Conservation (phyloP, 371 early-diverging fungal genomes). For the Pancytospora epiphaga region DNA sequence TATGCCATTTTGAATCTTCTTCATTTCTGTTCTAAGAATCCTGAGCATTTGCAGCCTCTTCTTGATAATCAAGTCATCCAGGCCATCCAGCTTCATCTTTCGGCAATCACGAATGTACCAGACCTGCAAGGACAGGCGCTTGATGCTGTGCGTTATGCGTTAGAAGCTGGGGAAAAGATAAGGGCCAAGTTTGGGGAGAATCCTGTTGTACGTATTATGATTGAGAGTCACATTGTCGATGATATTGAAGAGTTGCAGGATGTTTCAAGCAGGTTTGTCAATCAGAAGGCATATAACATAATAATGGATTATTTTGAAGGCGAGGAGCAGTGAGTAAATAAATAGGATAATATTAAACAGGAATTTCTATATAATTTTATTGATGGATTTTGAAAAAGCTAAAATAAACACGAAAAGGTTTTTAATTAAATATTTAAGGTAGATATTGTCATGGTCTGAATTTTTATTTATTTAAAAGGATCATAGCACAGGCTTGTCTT, state of each 20-base stretch:
- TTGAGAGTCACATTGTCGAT: constrained; percentile 38
- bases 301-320: constrained; percentile 57
- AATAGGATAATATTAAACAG: too few species aligned
- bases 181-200: constrained; percentile 62
- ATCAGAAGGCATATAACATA: constrained; percentile 51
- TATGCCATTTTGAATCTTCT: constrained; percentile 86
- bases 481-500: too few species aligned
- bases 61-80: constrained; percentile 78
- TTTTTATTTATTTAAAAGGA: too few species aligned
- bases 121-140: constrained; percentile 82
- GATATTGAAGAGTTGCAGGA: constrained; percentile 58
- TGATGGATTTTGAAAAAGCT: too few species aligned
- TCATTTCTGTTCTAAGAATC: constrained; percentile 25
- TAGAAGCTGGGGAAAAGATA: constrained; percentile 76
- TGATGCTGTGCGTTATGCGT: constrained; percentile 85
- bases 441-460: too few species aligned
- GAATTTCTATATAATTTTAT: too few species aligned
- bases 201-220: constrained; percentile 38
- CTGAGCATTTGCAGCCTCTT: constrained; percentile 64
- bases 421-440: too few species aligned
- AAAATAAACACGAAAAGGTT: too few species aligned
- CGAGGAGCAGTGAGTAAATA: constrained; percentile 20
- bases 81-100: constrained; percentile 79
- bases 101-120: constrained; percentile 61
- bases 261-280: constrained; percentile 15